These are phyloP conservation scores for Tarenaya hassleriana DNA, from an alignment of 345 rosid species.

Conservation along the genomic window DNA sequence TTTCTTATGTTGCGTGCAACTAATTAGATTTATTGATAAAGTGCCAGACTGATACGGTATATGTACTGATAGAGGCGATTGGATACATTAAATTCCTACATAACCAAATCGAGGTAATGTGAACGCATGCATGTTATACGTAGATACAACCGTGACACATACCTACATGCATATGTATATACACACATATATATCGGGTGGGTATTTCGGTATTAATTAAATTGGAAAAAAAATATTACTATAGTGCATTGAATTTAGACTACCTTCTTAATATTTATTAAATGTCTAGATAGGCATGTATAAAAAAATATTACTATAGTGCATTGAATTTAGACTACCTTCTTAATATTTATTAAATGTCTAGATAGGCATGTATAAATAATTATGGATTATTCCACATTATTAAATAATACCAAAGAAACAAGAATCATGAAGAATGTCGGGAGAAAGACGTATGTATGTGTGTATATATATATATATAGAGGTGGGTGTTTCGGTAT, in stretches of 20 bases:
- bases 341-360: not conserved
- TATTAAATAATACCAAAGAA: constrained; percentile 7
- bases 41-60: constrained; percentile 93
- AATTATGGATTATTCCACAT: not conserved
- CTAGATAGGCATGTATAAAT: constrained; percentile 6
- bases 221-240: no score
- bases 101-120: no score
- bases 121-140: no score
- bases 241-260: no score
- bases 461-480: not conserved
- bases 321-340: no score
- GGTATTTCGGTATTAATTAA: constrained; percentile 21
- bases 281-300: no score
- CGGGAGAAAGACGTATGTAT: constrained; percentile 25
- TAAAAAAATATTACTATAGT: no score
- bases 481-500: no score
- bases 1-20: no score
- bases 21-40: constrained; percentile 17
- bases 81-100: constrained; percentile 95
- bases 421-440: constrained; percentile 26
- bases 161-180: not conserved
- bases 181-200: no score
- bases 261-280: no score
- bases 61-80: constrained; percentile 92
- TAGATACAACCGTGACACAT: not conserved